Evolutionary conservation across 1,139 yeast species (phyloP).

Genomic region (Pichiaceae sp.): DNA sequence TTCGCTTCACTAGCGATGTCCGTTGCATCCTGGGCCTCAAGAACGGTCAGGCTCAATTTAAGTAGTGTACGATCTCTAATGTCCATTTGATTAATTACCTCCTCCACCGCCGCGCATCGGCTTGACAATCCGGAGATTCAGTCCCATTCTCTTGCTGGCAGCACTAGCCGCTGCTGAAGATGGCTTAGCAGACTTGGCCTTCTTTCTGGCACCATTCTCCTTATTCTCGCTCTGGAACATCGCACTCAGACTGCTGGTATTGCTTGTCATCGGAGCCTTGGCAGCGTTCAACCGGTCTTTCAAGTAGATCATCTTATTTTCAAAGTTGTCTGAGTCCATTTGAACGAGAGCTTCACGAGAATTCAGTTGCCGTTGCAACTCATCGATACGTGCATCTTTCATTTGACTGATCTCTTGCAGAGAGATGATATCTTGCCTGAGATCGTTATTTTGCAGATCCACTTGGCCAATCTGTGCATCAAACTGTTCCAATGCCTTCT

Average conservation of each 20-base stretch:
- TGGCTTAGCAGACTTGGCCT: not conserved
- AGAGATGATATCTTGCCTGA: constrained; percentile 39
- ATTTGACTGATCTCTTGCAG: constrained; percentile 53
- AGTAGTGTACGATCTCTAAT: constrained; percentile 10
- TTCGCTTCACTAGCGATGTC: constrained; percentile 82
- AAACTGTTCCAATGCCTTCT: constrained; percentile 37
- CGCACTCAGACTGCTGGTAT: not conserved
- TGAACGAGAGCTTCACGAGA: constrained; percentile 44
- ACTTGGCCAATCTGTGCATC: constrained; percentile 34
- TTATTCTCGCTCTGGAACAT: not conserved
- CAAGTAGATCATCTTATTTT: constrained; percentile 37
- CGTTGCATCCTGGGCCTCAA: constrained; percentile 69
- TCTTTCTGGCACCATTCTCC: not conserved
- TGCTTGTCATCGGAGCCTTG: constrained; percentile 1
- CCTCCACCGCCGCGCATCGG: constrained; percentile 38
- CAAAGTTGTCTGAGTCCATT: constrained; percentile 47
- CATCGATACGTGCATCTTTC: constrained; percentile 50
- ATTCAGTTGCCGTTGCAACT: constrained; percentile 42
- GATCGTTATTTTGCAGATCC: constrained; percentile 31
- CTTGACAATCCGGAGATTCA: constrained; percentile 53
- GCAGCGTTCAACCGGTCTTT: constrained; percentile 28
- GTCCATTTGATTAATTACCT: not conserved
- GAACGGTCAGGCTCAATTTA: constrained; percentile 68
- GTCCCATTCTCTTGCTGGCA: constrained; percentile 27
- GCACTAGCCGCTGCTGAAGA: constrained; percentile 3